Conservation (phyloP, 768 basidiomycete species). For the Calocybe gangraenosa region DNA sequence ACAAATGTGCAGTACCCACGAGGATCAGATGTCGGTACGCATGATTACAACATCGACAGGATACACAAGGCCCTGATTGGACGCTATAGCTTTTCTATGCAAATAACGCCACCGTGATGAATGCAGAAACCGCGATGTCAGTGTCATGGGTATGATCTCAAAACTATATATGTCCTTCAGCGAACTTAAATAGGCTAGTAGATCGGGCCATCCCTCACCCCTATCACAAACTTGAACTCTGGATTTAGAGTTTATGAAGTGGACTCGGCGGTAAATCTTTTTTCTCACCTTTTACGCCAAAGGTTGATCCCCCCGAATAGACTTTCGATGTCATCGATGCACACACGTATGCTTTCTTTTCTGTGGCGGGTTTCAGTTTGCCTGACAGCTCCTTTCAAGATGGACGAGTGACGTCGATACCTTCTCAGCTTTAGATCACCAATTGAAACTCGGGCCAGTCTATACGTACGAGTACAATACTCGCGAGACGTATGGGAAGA, state of each 20-base stretch:
- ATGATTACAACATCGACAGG: background rate
- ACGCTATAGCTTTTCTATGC: slow-evolving; percentile 73
- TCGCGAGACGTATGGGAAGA: slow-evolving; percentile 59
- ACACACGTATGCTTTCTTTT: slow-evolving; percentile 55
- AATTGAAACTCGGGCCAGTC: slow-evolving; percentile 54
- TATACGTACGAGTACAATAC: slow-evolving; percentile 68
- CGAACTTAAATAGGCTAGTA: too few relatives aligned
- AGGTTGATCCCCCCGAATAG: slow-evolving; percentile 28
- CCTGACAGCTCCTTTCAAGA: slow-evolving; percentile 26
- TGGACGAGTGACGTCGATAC: slow-evolving; percentile 62
- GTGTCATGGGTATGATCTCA: slow-evolving; percentile 35
- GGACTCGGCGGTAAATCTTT: slow-evolving; percentile 54
- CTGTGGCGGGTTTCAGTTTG: background rate
- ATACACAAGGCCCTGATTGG: too few relatives aligned
- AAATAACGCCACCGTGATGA: slow-evolving; percentile 64
- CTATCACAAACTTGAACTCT: slow-evolving; percentile 68
- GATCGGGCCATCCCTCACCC: slow-evolving; percentile 70
- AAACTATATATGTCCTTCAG: too few relatives aligned
- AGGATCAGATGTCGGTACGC: slow-evolving; percentile 63
- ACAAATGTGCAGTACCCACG: slow-evolving; percentile 41
- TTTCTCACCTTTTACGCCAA: too few relatives aligned
- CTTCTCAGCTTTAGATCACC: slow-evolving; percentile 54
- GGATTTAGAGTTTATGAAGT: slow-evolving; percentile 75
- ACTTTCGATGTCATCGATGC: slow-evolving; percentile 78
- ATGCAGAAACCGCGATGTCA: slow-evolving; percentile 50